Evolutionary conservation across 2,329 filamentous ascomycete genomes (phyloP), one percentile per base, ranked within the genome.

Genomic region (Fusarium newnesense): DNA sequence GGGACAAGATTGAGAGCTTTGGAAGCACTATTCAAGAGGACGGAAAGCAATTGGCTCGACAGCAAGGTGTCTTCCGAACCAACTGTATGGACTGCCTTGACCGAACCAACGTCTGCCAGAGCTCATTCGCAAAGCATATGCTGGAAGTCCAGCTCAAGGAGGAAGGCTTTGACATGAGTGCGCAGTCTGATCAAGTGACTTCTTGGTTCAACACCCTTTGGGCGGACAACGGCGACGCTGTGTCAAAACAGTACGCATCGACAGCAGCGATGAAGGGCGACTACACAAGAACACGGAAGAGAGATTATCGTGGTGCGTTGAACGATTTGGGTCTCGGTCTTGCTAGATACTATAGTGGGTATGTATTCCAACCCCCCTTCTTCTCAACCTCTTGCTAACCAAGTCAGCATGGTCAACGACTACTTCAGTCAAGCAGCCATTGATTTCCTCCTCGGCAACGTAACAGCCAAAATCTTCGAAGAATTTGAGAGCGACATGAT

Each of bases 71-170:
- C 11, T 81, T 98, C n/a, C 89, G 96, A 63, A 98, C 95, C 4
- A 99, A 99, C 79, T 99, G 96, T 81, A 98, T 99, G 96, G 96
- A 99, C 79, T 99, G 96, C 76, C 85, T 99, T 15, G 96, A 99
- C 80, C 90, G 96, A 28, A 99, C 96, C 4, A 98, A 98, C 75
- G 95, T 99, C 28, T 95, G 95, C 44, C 96, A 98, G 82, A 97
- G 94, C 78, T 96, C 95, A 1, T 95, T 95, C 79, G 96, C 90
- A 9, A 93, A 94, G 78, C 90, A 92, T 78, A 93, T 94, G 73
- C 86, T 99, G 5, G 94, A 98, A 74, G 80, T 87, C 37, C 94
- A 98, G 78, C 86, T 99, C 4, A 92, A 89, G 64, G 86, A 89
- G 26, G 91, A 97, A 70, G 93, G 93, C 1, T 92, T 95, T 67